Conservation (phyloP, 2,329 filamentous ascomycete species). For the Trichoderma sp. region DNA sequence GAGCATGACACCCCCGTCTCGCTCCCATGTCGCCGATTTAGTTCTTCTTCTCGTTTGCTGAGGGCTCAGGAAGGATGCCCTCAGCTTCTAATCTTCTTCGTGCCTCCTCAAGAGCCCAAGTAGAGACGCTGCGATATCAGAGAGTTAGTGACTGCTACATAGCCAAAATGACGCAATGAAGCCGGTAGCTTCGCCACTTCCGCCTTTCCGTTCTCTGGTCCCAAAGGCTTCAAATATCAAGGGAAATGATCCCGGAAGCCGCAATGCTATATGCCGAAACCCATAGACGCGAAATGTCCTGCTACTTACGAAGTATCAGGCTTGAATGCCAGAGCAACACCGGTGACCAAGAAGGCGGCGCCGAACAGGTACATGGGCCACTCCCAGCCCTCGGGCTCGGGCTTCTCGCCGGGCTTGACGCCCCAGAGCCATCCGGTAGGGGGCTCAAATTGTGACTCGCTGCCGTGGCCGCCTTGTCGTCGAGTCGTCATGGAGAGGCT, state of each 20-base stretch:
- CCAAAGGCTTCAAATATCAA: not conserved
- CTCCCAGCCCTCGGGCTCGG: conserved; percentile 97
- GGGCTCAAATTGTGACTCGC: conserved; percentile 83
- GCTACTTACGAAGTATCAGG: conserved; percentile 93
- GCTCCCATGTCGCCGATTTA: conserved; percentile 31
- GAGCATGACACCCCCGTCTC: conserved; percentile 12
- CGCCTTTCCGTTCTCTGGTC: no score
- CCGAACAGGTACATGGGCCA: conserved; percentile 82
- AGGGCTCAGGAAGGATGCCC: conserved; percentile 84
- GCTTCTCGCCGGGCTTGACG: conserved; percentile 92
- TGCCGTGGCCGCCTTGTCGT: conserved; percentile 46
- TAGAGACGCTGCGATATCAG: conserved; percentile 79
- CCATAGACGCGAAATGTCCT: not conserved
- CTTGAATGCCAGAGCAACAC: conserved; percentile 90
- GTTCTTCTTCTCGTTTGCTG: conserved; percentile 59
- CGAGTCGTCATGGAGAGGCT: conserved; percentile 52
- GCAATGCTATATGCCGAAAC: not conserved
- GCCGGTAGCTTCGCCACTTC: not conserved
- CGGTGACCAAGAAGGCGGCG: conserved; percentile 72
- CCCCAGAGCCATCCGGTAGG: conserved; percentile 92
- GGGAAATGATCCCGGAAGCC: not conserved
- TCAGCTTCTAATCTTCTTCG: conserved; percentile 93
- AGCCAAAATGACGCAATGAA: conserved; percentile 36
- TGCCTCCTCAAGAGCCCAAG: conserved; percentile 97
- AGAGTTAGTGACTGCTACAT: conserved; percentile 36